A percentile compares a stretch with the other conserved stretches of the same genome.
These are phyloP conservation scores for Amanita rimosa DNA, from an alignment of 768 basidiomycete species.

Conservation along the genomic window DNA sequence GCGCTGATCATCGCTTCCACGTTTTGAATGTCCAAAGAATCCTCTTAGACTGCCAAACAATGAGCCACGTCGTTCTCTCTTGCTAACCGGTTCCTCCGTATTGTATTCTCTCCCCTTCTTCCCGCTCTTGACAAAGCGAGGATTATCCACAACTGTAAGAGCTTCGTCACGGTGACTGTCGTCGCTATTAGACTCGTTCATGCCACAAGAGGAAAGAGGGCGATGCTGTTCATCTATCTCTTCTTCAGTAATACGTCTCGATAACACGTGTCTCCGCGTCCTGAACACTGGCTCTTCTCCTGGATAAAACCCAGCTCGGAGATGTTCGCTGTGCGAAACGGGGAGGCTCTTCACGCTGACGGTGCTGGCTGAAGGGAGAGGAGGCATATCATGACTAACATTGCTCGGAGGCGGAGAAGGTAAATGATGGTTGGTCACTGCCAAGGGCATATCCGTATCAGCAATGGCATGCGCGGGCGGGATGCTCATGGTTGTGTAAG, in stretches of 20 bases:
- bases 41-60: constrained; percentile 4
- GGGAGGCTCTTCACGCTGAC: constrained; percentile 5
- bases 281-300: not conserved
- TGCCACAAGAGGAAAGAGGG: not conserved
- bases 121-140: constrained; percentile 26
- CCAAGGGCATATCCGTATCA: constrained; percentile 21
- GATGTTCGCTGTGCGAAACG: constrained; percentile 1
- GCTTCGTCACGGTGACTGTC: constrained; percentile 19
- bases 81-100: not conserved
- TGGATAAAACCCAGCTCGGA: not conserved
- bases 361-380: not conserved
- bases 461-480: constrained; percentile 45
- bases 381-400: not conserved
- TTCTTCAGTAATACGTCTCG: constrained; percentile 23
- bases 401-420: constrained; percentile 6
- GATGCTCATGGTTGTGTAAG: constrained; percentile 16
- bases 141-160: constrained; percentile 45
- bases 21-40: not conserved
- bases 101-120: constrained; percentile 6
- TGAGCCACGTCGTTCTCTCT: constrained; percentile 6
- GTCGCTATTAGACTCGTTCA: constrained; percentile 23
- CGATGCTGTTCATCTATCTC: constrained; percentile 13
- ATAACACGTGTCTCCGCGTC: constrained; percentile 13
- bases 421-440: constrained; percentile 3
- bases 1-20: not conserved